Conservation (phyloP, 2,329 filamentous ascomycete species). For the Verticillium klebahnii region DNA sequence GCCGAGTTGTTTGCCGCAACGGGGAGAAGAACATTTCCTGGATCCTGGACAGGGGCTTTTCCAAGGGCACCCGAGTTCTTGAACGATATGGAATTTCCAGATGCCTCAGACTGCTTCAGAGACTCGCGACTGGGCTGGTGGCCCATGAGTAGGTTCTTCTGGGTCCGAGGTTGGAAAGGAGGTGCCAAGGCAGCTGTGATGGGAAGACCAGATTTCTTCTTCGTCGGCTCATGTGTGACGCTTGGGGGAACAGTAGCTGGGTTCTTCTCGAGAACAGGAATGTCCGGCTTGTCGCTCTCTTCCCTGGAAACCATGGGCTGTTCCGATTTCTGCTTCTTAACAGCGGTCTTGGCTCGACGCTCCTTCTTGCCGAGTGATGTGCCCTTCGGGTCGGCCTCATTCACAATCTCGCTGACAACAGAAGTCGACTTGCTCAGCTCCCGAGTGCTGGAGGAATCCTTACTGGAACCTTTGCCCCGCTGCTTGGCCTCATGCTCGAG, state of each 20-base stretch:
- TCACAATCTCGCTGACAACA: not conserved
- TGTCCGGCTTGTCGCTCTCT: not conserved
- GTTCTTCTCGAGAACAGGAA: not conserved
- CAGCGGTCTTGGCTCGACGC: not conserved
- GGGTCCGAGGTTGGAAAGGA: constrained; percentile 39
- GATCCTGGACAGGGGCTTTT: not conserved
- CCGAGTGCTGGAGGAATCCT: not conserved
- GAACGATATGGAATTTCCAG: not conserved
- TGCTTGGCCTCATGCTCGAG: constrained; percentile 33
- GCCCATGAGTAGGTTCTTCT: not conserved
- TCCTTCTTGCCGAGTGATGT: not conserved
- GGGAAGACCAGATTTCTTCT: constrained; percentile 34
- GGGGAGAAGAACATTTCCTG: not conserved
- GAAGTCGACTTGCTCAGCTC: not conserved
- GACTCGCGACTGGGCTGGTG: not conserved
- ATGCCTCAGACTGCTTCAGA: not conserved
- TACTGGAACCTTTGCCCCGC: not conserved
- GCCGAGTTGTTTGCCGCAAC: not conserved
- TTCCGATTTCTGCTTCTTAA: not conserved
- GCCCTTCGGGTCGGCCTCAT: not conserved
- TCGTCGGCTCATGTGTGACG: constrained; percentile 16
- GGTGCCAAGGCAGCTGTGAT: constrained; percentile 43
- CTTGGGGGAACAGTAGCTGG: not conserved
- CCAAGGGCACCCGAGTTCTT: not conserved
- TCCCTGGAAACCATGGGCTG: not conserved